Conservation (phyloP, 2,329 filamentous ascomycete species). For the Sphaerulina musiva region DNA sequence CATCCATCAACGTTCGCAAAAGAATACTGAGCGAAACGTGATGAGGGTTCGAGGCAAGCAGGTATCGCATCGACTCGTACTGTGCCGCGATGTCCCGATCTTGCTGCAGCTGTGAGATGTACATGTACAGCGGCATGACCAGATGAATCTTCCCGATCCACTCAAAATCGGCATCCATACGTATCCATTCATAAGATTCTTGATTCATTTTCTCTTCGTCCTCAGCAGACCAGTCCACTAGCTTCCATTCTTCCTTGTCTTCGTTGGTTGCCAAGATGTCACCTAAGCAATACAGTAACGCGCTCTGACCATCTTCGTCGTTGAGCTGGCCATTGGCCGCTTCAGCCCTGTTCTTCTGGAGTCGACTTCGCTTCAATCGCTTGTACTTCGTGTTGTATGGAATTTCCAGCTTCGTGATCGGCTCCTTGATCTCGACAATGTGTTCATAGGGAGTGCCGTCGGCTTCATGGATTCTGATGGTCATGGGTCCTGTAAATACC, state of each 20-base stretch:
- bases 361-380: conserved; percentile 78
- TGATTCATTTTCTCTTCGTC: conserved; percentile 88
- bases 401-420: conserved; percentile 79
- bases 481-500: conserved; percentile 95
- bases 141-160: conserved; percentile 84
- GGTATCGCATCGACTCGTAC: conserved; percentile 43
- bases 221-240: conserved; percentile 83
- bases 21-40: conserved; percentile 83
- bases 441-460: conserved; percentile 98
- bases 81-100: conserved; percentile 94
- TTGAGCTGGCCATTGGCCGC: conserved; percentile 56
- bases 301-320: conserved; percentile 56
- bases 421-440: conserved; percentile 90
- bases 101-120: conserved; percentile 91
- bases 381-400: conserved; percentile 99
- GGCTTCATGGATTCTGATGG: conserved; percentile 93
- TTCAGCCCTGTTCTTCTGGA: conserved; percentile 68
- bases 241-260: conserved; percentile 74
- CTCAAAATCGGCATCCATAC: conserved; percentile 95
- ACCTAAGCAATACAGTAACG: conserved; percentile 83
- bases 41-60: conserved; percentile 50
- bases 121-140: conserved; percentile 93
- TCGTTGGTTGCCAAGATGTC: conserved; percentile 80
- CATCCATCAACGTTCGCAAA: conserved; percentile 81
- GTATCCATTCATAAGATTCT: conserved; percentile 97